phyloP scores from a whole-genome alignment of 148 eudicot genomes.

The Rhododendron henanense region DNA sequence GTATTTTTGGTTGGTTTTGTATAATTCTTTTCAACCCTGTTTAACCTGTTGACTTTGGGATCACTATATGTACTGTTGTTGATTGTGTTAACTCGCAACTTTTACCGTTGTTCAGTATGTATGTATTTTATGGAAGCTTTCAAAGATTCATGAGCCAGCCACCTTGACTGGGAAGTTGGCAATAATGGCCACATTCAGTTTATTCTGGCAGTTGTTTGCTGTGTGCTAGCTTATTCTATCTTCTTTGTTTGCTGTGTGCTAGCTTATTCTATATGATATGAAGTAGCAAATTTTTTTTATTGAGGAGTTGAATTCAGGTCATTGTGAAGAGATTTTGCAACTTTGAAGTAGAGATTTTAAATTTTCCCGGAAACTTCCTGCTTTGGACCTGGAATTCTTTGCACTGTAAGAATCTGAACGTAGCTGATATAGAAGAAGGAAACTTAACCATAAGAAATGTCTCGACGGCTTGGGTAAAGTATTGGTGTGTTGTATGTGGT shows the following conservation, averaged over 20 bases:
- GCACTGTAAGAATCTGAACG: not conserved
- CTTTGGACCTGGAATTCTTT: not conserved
- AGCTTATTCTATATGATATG: not conserved
- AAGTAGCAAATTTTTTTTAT: not conserved
- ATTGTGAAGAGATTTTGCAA: not conserved
- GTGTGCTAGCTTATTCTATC: not conserved
- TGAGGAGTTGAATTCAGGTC: not conserved
- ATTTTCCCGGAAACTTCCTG: not conserved
- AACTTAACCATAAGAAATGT: not conserved
- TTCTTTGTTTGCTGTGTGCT: not conserved
- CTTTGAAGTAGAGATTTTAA: not conserved
- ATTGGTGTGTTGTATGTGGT: not conserved
- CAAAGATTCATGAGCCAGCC: too few species aligned
- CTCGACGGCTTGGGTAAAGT: not conserved
- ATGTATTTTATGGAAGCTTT: too few species aligned
- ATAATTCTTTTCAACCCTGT: not conserved
- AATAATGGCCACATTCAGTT: not conserved
- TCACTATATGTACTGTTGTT: not conserved
- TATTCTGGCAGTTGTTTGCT: not conserved
- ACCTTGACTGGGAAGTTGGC: too few species aligned
- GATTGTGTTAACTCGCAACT: too few species aligned
- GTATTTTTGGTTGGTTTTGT: too few species aligned
- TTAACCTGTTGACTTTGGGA: not conserved
- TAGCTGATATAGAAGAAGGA: not conserved
- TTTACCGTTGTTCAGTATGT: too few species aligned